Conservation (phyloP, 768 basidiomycete genomes). For the Paxillus rubicundulus region DNA sequence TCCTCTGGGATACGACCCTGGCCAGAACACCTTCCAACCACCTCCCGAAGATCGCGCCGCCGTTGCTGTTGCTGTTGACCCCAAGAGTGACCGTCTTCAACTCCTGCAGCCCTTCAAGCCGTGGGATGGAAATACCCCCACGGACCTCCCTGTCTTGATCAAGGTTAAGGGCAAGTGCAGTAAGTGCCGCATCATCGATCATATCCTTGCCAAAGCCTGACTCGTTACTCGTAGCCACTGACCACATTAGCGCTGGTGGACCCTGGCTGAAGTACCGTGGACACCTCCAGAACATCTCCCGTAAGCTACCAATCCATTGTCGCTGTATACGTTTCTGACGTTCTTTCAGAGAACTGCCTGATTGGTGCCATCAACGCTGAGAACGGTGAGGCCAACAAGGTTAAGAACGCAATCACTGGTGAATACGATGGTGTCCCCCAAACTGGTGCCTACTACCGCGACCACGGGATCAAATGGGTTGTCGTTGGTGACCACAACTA, state of each 20-base stretch:
- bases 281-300: constrained; percentile 97
- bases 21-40: constrained; percentile 95
- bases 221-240: constrained; percentile 54
- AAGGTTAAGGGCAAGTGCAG: constrained; percentile 99
- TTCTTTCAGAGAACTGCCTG: constrained; percentile 79
- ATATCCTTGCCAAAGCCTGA: background rate
- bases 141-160: constrained; percentile 89
- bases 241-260: constrained; percentile 96
- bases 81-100: constrained; percentile 87
- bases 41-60: constrained; percentile 82
- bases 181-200: constrained; percentile 38
- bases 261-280: constrained; percentile 99
- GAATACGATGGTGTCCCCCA: constrained; percentile 83
- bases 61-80: constrained; percentile 84
- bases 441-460: constrained; percentile 85
- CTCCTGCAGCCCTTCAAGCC: constrained; percentile 83
- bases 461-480: constrained; percentile 91
- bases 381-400: constrained; percentile 94
- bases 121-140: constrained; percentile 92
- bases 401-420: constrained; percentile 88
- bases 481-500: constrained; percentile 96
- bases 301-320: constrained; percentile 40
- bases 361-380: constrained; percentile 97
- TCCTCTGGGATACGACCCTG: constrained; percentile 93
- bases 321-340: constrained; percentile 6